A percentile compares a stretch with the other conserved stretches of the same genome.
phyloP scores from a whole-genome alignment of 192 early-diverging fungal species.

The Geranomyces michiganensis region DNA sequence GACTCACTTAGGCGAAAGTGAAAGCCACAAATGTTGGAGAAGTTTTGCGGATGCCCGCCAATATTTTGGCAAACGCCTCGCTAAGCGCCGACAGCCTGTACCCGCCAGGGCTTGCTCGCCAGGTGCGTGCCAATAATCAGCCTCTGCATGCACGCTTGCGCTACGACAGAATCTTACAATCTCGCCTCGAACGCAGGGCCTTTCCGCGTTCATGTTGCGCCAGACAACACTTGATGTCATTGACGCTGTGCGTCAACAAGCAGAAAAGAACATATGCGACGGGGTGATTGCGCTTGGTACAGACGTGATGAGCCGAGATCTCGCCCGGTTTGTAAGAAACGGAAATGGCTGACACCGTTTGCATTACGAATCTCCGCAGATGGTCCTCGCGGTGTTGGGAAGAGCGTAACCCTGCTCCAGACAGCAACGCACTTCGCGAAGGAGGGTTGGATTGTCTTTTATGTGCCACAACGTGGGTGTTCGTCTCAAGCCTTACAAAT shows the following conservation, averaged over 20 bases:
- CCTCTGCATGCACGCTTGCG: background rate
- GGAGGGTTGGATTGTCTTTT: slow-evolving; percentile 27
- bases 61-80: background rate
- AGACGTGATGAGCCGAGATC: background rate
- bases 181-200: background rate
- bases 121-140: background rate
- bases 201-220: slow-evolving; percentile 33
- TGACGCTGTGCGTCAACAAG: background rate
- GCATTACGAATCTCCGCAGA: background rate
- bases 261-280: background rate
- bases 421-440: slow-evolving; percentile 16
- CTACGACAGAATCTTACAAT: background rate
- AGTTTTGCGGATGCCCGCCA: slow-evolving; percentile 14
- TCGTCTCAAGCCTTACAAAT: too few species aligned
- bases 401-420: slow-evolving; percentile 27
- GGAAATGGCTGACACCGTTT: background rate
- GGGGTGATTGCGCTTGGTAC: slow-evolving; percentile 14
- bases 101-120: slow-evolving; percentile 1
- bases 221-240: slow-evolving; percentile 23
- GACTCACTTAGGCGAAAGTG: slow-evolving; percentile 22
- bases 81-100: background rate
- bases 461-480: slow-evolving; percentile 20
- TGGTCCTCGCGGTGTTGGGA: slow-evolving; percentile 26
- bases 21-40: slow-evolving; percentile 19
- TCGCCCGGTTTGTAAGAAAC: background rate